Evolutionary conservation across 83 land plant species (phyloP).

Genomic region (Diphasiastrum complanatum): DNA sequence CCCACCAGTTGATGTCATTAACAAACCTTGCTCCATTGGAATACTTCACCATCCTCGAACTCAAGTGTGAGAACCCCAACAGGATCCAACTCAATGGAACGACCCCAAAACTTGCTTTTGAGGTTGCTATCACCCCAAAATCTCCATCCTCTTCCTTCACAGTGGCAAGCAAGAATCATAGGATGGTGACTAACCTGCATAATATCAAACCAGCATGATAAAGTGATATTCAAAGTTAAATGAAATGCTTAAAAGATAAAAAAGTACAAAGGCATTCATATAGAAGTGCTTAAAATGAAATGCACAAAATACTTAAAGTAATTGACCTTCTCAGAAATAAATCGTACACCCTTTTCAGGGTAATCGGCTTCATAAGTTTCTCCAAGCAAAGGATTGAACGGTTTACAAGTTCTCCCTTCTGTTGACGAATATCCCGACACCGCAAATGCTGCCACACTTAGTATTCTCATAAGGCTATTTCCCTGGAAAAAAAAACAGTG

Average conservation of each 20-base stretch:
- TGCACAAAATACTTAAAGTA: neutral
- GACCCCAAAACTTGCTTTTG: conserved; percentile 75
- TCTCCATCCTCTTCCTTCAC: conserved; percentile 83
- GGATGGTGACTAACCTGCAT: conserved; percentile 89
- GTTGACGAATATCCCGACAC: conserved; percentile 88
- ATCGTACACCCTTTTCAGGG: conserved; percentile 82
- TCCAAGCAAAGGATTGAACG: conserved; percentile 85
- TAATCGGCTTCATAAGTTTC: conserved; percentile 94
- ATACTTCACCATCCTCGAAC: conserved; percentile 85
- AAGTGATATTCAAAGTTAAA: neutral
- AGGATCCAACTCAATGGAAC: conserved; percentile 79
- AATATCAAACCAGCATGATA: neutral
- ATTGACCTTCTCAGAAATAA: conserved; percentile 89
- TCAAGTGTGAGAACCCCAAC: conserved; percentile 59
- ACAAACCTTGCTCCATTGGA: conserved; percentile 69
- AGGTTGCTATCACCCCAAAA: conserved; percentile 80
- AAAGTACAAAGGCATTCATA: neutral
- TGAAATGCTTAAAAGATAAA: conserved; percentile 2
- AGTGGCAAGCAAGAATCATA: conserved; percentile 78
- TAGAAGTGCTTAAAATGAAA: neutral
- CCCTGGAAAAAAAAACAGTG: conserved; percentile 48
- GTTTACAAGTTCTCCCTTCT: conserved; percentile 77
- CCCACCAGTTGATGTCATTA: no score
- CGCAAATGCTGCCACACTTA: conserved; percentile 87
- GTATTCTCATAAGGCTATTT: conserved; percentile 62